A percentile compares a stretch with the other conserved stretches of the same genome.
phyloP scores from a whole-genome alignment of 306 rosid genomes.

The Begonia loranthoides region DNA sequence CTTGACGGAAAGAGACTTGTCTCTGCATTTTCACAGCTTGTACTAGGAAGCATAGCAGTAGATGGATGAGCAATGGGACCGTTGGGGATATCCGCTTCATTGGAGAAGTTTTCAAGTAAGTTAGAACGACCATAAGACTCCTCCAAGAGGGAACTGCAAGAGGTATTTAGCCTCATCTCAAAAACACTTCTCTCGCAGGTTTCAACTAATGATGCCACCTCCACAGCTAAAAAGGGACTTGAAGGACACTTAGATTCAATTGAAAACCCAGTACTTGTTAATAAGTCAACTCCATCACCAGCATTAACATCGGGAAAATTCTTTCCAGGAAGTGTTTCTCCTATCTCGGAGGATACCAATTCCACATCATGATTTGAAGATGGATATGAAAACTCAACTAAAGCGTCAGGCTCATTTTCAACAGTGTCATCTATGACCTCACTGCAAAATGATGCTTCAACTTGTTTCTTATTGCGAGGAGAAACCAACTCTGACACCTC shows the following conservation, averaged over 20 bases:
- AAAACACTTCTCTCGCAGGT: slow-evolving; percentile 14
- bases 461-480: background rate
- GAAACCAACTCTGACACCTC: background rate
- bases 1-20: slow-evolving; percentile 22
- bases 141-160: slow-evolving; percentile 9
- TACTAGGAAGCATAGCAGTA: slow-evolving; percentile 9
- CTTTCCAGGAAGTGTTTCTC: background rate
- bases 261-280: background rate
- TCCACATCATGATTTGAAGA: background rate
- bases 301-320: background rate
- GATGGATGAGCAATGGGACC: slow-evolving; percentile 10
- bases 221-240: slow-evolving; percentile 4
- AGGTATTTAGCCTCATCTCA: slow-evolving; percentile 11
- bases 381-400: slow-evolving; percentile 10
- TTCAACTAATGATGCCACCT: slow-evolving; percentile 8
- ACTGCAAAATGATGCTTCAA: background rate
- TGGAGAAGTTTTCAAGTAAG: slow-evolving; percentile 14
- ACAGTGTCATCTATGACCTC: background rate
- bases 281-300: background rate
- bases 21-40: slow-evolving; percentile 12
- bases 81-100: slow-evolving; percentile 13
- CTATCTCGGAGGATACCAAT: background rate
- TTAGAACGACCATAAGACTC: slow-evolving; percentile 17
- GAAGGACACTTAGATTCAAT: slow-evolving; percentile 9
- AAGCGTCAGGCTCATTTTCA: slow-evolving; percentile 3